A percentile compares a stretch with the other conserved stretches of the same genome.
Conservation (phyloP, 1,284 basidiomycete genomes). For the Moesziomyces globuligerus region DNA sequence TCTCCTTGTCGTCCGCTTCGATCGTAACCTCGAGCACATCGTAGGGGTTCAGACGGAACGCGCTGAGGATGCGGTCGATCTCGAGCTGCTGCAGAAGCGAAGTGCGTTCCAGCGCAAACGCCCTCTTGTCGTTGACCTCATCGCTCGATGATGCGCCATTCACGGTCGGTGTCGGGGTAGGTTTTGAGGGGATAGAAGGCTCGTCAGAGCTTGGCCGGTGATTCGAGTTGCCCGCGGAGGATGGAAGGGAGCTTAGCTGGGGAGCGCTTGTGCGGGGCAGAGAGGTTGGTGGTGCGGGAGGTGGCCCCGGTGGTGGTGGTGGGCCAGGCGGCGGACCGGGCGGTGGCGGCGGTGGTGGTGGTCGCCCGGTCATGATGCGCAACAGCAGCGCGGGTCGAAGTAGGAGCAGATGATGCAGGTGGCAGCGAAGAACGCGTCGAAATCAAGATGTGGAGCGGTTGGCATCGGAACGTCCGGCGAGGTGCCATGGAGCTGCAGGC, state of each 20-base stretch:
- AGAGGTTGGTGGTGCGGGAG: constrained; percentile 39
- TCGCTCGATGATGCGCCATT: background rate
- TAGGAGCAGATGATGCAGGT: background rate
- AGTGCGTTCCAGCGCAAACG: constrained; percentile 47
- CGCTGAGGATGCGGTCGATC: constrained; percentile 70
- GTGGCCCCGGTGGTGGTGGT: constrained; percentile 34
- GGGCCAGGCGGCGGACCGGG: constrained; percentile 27
- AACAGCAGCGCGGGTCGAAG: no score
- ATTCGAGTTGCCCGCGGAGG: constrained; percentile 17
- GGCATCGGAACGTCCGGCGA: no score
- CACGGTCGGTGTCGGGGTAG: background rate
- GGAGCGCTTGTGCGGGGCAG: no score
- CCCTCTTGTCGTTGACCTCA: constrained; percentile 21
- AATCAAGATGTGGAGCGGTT: no score
- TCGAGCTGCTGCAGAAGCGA: constrained; percentile 67
- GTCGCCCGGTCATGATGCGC: constrained; percentile 25
- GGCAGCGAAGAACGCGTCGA: constrained; percentile 1
- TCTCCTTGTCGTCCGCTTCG: constrained; percentile 69
- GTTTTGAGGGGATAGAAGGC: background rate
- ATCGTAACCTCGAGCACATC: constrained; percentile 71
- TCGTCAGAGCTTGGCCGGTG: no score
- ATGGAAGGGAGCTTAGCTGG: no score
- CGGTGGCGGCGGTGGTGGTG: constrained; percentile 21
- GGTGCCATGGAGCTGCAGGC: no score
- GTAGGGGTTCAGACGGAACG: constrained; percentile 73